These are phyloP conservation scores for Saccharomyces uvarum DNA, from an alignment of 1,139 yeast species.

Conservation along the genomic window DNA sequence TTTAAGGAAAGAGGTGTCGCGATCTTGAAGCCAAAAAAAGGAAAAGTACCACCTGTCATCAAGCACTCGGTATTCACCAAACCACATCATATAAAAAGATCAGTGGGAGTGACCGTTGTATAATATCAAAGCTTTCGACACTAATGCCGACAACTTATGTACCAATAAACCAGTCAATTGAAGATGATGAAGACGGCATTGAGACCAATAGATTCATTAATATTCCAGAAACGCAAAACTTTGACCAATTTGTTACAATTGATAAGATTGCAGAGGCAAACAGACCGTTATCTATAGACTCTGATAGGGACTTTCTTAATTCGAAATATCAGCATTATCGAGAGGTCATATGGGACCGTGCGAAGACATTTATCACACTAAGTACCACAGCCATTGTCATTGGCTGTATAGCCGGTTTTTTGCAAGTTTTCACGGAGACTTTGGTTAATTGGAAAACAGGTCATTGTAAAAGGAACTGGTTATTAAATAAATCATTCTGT, in stretches of 20 bases:
- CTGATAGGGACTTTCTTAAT: conserved; percentile 8
- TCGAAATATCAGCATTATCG: conserved; percentile 12
- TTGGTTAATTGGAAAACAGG: conserved; percentile 75
- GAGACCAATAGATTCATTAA: conserved; percentile 5
- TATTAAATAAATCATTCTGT: conserved; percentile 70
- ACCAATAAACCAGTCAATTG: not conserved
- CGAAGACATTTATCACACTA: conserved; percentile 63
- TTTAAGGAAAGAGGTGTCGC: not conserved
- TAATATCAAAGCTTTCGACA: not conserved
- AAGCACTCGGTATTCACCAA: not conserved
- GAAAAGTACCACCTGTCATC: not conserved
- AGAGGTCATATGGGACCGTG: conserved; percentile 42
- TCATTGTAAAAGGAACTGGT: conserved; percentile 61
- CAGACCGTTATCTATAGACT: conserved; percentile 12
- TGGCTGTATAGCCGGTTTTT: conserved; percentile 74
- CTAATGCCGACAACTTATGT: not conserved
- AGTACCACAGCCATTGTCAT: conserved; percentile 67
- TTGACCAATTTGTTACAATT: conserved; percentile 56
- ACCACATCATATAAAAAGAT: not conserved
- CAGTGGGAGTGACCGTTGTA: not conserved
- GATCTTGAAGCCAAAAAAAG: not conserved
- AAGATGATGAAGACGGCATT: conserved; percentile 2
- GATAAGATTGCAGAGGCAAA: conserved; percentile 81
- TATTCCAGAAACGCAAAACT: conserved; percentile 35
- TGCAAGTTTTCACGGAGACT: conserved; percentile 80